These are phyloP conservation scores for Tulasnella sp. DNA, from an alignment of 768 basidiomycete species.

Conservation along the genomic window DNA sequence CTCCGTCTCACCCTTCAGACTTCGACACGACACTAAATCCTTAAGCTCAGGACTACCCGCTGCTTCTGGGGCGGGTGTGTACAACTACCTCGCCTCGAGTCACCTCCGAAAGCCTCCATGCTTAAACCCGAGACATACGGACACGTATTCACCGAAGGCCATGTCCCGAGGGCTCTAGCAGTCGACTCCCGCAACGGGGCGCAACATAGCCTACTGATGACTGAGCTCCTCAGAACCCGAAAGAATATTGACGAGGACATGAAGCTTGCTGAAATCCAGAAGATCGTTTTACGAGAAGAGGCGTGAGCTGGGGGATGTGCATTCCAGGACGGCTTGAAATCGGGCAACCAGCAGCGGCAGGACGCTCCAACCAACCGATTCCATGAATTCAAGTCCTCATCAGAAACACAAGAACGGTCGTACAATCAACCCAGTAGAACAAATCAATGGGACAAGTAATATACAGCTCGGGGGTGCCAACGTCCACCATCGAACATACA, in stretches of 20 bases:
- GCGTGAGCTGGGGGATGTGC: too few species aligned
- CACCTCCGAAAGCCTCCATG: background rate
- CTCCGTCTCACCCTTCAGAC: background rate
- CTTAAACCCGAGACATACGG: background rate
- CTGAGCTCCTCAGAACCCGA: too few species aligned
- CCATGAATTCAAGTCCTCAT: background rate
- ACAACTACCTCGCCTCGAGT: background rate
- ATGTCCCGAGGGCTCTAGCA: background rate
- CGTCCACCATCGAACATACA: background rate
- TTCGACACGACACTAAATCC: background rate
- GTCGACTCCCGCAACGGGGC: background rate
- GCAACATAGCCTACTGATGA: background rate
- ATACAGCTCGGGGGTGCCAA: background rate
- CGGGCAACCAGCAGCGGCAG: too few species aligned
- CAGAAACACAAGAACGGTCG: background rate
- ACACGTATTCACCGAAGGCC: background rate
- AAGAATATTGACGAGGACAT: too few species aligned
- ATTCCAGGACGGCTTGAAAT: too few species aligned
- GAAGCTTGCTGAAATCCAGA: too few species aligned
- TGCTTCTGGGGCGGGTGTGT: background rate
- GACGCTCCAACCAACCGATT: too few species aligned
- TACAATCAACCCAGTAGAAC: background rate
- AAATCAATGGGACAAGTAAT: background rate
- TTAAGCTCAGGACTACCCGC: background rate
- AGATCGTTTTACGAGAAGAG: too few species aligned